A percentile compares a stretch with the other conserved stretches of the same genome.
Evolutionary conservation across 202 grass and related monocot genomes (phyloP).

Genomic region (Thinopyrum obtusiflorum): DNA sequence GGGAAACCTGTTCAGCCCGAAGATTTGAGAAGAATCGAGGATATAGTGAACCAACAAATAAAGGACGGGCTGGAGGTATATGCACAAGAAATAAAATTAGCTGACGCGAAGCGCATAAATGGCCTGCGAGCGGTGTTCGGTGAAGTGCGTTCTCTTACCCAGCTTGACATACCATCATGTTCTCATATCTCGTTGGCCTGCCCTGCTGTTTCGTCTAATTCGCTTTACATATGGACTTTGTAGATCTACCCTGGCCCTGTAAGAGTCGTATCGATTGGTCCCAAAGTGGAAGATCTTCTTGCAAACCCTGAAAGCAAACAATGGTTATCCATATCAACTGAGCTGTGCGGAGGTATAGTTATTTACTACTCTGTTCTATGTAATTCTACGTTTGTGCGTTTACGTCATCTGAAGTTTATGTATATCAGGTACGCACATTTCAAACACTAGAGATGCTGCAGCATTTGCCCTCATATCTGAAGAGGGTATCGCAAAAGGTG

Average conservation of each 20-base stretch:
- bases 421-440: constrained; percentile 81
- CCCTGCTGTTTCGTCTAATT: not conserved
- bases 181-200: not conserved
- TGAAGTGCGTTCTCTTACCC: constrained; percentile 49
- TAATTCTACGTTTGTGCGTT: not conserved
- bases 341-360: constrained; percentile 84
- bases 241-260: constrained; percentile 90
- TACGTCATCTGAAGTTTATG: not conserved
- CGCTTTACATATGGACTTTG: not conserved
- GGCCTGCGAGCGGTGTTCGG: constrained; percentile 85
- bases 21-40: constrained; percentile 88
- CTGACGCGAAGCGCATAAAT: constrained; percentile 60
- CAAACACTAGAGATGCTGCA: constrained; percentile 72
- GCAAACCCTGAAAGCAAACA: constrained; percentile 68
- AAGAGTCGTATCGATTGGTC: constrained; percentile 81
- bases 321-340: constrained; percentile 81
- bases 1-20: constrained; percentile 78
- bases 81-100: constrained; percentile 60
- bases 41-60: constrained; percentile 87
- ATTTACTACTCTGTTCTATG: not conserved
- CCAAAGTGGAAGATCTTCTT: constrained; percentile 75
- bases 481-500: constrained; percentile 92
- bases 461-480: constrained; percentile 81
- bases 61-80: constrained; percentile 66
- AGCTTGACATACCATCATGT: not conserved